phyloP scores from a whole-genome alignment of 805 yeast genomes.

The Suhomyces canberraensis region DNA sequence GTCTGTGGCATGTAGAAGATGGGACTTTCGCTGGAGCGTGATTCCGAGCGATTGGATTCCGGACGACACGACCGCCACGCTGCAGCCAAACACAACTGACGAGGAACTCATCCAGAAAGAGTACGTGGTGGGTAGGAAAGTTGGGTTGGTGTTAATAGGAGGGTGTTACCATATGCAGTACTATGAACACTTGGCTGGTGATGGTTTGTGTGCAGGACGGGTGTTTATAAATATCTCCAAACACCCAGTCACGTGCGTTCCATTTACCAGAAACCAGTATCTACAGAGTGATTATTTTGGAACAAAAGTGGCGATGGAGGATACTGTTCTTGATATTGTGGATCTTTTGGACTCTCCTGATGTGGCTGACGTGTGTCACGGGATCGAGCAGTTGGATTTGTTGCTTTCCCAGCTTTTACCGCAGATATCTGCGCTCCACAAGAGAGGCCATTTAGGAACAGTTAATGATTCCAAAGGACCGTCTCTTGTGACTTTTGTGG shows the following conservation, averaged over 20 bases:
- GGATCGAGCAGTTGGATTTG: slow-evolving; percentile 16
- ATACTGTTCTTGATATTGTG: slow-evolving; percentile 6
- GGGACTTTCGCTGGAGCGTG: slow-evolving; percentile 78
- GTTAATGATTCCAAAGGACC: background rate
- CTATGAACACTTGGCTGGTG: too few species aligned
- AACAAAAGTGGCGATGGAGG: too few species aligned
- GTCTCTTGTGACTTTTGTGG: slow-evolving; percentile 27
- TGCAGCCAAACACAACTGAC: slow-evolving; percentile 53
- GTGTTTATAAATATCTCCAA: too few species aligned
- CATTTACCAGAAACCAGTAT: too few species aligned
- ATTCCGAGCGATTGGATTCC: slow-evolving; percentile 80
- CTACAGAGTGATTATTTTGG: too few species aligned
- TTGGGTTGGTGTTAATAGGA: too few species aligned
- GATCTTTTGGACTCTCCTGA: slow-evolving; percentile 15
- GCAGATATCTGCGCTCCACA: slow-evolving; percentile 8
- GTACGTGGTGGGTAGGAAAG: too few species aligned
- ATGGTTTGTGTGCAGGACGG: too few species aligned
- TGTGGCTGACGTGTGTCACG: slow-evolving; percentile 8
- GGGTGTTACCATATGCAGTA: too few species aligned
- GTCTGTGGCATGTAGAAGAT: slow-evolving; percentile 33
- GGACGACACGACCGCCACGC: slow-evolving; percentile 70
- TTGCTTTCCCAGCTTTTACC: slow-evolving; percentile 19
- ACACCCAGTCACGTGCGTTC: too few species aligned
- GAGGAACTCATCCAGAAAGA: too few species aligned
- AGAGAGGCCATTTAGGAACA: background rate